Conservation (phyloP, 2,329 filamentous ascomycete species). For the Ambrosiella xylebori region DNA sequence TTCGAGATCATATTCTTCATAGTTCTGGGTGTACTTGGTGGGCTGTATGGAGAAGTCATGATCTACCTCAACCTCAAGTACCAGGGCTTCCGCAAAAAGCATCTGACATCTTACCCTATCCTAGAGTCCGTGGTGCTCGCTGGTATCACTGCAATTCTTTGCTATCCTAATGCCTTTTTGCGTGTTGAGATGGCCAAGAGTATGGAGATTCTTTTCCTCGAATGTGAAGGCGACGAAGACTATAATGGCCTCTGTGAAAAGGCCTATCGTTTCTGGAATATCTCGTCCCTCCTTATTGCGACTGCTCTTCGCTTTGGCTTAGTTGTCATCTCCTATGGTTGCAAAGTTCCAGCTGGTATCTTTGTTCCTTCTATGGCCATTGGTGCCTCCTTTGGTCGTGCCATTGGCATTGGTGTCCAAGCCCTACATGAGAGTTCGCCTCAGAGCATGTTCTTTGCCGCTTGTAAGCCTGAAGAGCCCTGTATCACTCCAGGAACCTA, state of each 20-base stretch:
- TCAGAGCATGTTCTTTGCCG: slow-evolving; percentile 64
- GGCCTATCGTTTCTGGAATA: slow-evolving; percentile 58
- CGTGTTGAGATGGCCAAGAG: slow-evolving; percentile 98
- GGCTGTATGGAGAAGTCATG: slow-evolving; percentile 86
- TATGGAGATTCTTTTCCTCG: slow-evolving; percentile 93
- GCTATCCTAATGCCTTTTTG: slow-evolving; percentile 89
- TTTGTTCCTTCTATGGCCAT: slow-evolving; percentile 98
- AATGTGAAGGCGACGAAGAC: slow-evolving; percentile 77
- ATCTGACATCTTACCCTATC: slow-evolving; percentile 67
- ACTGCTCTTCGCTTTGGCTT: slow-evolving; percentile 67
- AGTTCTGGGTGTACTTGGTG: slow-evolving; percentile 79
- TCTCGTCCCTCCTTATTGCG: slow-evolving; percentile 60
- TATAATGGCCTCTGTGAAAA: slow-evolving; percentile 79
- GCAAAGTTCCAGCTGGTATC: slow-evolving; percentile 93
- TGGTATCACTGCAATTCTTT: slow-evolving; percentile 71
- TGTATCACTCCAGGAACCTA: slow-evolving; percentile 98
- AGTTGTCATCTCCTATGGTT: slow-evolving; percentile 91
- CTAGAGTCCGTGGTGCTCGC: slow-evolving; percentile 75
- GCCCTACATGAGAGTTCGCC: slow-evolving; percentile 74
- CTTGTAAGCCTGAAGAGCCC: slow-evolving; percentile 77
- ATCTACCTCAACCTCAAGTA: slow-evolving; percentile 94
- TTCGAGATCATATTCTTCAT: slow-evolving; percentile 92
- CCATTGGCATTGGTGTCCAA: slow-evolving; percentile 88
- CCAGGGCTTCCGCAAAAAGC: slow-evolving; percentile 87
- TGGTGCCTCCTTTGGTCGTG: slow-evolving; percentile 81